phyloP scores from a whole-genome alignment of 208 protist genomes.

The Leptomonas seymouri region DNA sequence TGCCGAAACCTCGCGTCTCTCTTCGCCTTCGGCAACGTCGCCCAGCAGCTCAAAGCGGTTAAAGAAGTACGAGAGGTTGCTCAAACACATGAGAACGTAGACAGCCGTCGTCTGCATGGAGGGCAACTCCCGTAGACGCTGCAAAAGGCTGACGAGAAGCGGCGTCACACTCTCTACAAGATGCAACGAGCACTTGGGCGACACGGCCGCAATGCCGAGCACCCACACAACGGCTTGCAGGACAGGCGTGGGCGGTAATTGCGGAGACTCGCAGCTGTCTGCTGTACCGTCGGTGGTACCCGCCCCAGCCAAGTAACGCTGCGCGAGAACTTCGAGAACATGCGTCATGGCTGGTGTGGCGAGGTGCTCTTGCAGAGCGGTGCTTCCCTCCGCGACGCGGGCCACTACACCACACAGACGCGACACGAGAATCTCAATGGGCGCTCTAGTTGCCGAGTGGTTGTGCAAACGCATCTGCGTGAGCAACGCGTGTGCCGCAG shows the following conservation, averaged over 20 bases:
- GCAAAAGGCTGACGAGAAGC: slow-evolving; percentile 48
- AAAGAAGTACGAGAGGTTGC: slow-evolving; percentile 86
- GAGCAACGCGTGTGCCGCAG: slow-evolving; percentile 39
- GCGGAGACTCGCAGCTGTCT: background rate
- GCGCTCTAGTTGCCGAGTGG: background rate
- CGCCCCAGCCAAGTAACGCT: slow-evolving; percentile 22
- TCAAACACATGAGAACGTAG: slow-evolving; percentile 81
- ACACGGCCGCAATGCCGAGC: slow-evolving; percentile 64
- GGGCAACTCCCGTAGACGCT: slow-evolving; percentile 38
- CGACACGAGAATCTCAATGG: slow-evolving; percentile 47
- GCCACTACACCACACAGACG: slow-evolving; percentile 50
- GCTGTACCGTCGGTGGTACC: background rate
- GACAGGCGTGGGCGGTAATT: slow-evolving; percentile 30
- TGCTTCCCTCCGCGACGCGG: slow-evolving; percentile 39
- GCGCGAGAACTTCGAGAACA: slow-evolving; percentile 17
- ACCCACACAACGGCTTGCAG: slow-evolving; percentile 74
- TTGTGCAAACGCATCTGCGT: slow-evolving; percentile 15
- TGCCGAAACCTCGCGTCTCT: background rate
- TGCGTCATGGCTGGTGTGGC: slow-evolving; percentile 26
- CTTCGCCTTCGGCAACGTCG: slow-evolving; percentile 5
- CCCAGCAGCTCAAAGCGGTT: slow-evolving; percentile 37
- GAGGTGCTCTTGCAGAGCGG: slow-evolving; percentile 38
- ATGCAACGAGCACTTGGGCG: slow-evolving; percentile 43
- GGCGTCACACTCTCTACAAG: slow-evolving; percentile 52
- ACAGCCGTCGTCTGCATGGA: slow-evolving; percentile 50